Percentiles rank a stretch among this genome's conserved stretches.
Conservation (phyloP, 169 alveolate genomes). For the Perkinsus olseni region DNA sequence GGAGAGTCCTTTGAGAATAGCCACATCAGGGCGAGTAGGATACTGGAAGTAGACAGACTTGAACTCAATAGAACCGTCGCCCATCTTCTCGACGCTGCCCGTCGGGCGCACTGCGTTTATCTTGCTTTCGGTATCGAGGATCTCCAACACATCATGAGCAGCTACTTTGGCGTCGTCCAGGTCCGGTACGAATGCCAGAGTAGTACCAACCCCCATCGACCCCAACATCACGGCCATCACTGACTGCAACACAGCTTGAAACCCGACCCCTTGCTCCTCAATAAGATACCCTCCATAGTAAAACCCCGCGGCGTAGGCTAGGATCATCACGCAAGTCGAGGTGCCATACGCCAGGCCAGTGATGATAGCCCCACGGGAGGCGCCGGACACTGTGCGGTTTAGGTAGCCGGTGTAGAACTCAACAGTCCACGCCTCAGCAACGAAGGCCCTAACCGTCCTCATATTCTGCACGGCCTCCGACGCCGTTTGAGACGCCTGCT, state of each 20-base stretch:
- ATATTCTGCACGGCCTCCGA: constrained; percentile 54
- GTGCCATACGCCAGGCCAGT: constrained; percentile 56
- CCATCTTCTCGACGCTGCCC: constrained; percentile 6
- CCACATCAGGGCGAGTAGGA: constrained; percentile 19
- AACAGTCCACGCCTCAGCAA: constrained; percentile 32
- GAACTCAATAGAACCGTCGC: constrained; percentile 2
- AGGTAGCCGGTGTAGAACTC: constrained; percentile 1
- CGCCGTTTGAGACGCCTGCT: constrained; percentile 45
- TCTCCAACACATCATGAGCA: constrained; percentile 31
- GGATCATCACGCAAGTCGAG: constrained; percentile 43
- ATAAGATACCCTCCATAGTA: constrained; percentile 42
- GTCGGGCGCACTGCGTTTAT: background rate
- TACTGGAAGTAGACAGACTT: constrained; percentile 10
- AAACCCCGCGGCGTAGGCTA: constrained; percentile 39
- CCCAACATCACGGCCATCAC: constrained; percentile 35
- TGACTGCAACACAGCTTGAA: constrained; percentile 43
- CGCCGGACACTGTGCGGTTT: background rate
- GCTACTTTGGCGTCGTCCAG: constrained; percentile 34
- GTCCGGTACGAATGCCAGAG: constrained; percentile 35
- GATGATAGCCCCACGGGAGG: constrained; percentile 21
- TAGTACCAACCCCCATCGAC: constrained; percentile 30
- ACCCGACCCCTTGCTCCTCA: constrained; percentile 27
- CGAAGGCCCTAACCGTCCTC: constrained; percentile 57
- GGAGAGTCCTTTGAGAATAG: constrained; percentile 33
- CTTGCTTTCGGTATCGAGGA: constrained; percentile 22